A percentile compares a stretch with the other conserved stretches of the same genome.
Evolutionary conservation across 306 rosid species (phyloP).

Genomic region (Vigna mungo): DNA sequence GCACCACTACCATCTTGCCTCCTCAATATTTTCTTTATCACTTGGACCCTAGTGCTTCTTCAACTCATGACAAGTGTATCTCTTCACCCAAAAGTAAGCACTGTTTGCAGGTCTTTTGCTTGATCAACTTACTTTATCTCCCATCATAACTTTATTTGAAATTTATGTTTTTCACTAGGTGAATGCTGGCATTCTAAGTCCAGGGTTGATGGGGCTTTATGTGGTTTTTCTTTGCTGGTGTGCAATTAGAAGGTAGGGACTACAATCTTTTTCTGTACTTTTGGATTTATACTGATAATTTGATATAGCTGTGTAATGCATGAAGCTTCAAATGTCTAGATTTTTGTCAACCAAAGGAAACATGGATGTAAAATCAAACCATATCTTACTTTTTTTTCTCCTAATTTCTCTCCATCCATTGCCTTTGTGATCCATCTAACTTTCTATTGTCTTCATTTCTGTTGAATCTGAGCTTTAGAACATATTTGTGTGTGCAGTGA

Average conservation of each 20-base stretch:
- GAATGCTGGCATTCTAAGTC: constrained; percentile 83
- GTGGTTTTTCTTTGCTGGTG: constrained; percentile 94
- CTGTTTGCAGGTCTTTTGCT: not conserved
- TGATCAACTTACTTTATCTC: constrained; percentile 18
- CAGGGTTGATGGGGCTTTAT: constrained; percentile 98
- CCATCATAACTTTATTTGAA: constrained; percentile 15
- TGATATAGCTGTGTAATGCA: constrained; percentile 14
- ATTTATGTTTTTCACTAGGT: constrained; percentile 59
- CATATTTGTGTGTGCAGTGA: constrained; percentile 62
- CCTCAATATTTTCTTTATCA: constrained; percentile 89
- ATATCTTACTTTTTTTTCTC: not conserved
- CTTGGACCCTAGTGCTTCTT: constrained; percentile 90
- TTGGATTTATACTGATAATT: not conserved
- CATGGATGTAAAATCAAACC: not conserved
- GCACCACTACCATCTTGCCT: constrained; percentile 87
- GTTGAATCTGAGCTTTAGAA: constrained; percentile 35
- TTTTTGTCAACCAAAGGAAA: not conserved
- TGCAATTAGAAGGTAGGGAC: constrained; percentile 85
- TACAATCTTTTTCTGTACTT: constrained; percentile 28
- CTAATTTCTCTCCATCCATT: constrained; percentile 15
- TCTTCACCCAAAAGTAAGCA: constrained; percentile 84
- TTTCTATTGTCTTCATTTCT: constrained; percentile 11
- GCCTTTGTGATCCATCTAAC: constrained; percentile 11
- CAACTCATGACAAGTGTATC: constrained; percentile 96
- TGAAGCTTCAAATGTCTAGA: constrained; percentile 7